These are phyloP conservation scores for Cyclotella distinguenda DNA, from an alignment of 108 stramenopile genomes.

Conservation along the genomic window DNA sequence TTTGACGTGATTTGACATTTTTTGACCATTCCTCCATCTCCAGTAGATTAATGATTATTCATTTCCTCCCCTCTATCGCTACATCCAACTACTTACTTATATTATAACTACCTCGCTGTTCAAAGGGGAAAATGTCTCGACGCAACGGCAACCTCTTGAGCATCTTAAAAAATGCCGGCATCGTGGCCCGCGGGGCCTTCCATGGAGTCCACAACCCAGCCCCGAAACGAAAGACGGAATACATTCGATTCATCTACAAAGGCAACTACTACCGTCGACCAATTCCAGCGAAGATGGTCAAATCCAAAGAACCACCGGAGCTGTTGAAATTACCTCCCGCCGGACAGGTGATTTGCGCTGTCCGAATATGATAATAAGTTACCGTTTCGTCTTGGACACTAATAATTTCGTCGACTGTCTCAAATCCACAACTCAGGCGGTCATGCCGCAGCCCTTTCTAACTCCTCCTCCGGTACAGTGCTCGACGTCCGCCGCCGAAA, in stretches of 20 bases:
- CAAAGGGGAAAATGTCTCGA: background rate
- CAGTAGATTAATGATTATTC: no score
- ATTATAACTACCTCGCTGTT: no score
- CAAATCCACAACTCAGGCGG: no score
- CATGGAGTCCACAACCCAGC: conserved; percentile 16
- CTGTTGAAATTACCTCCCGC: conserved; percentile 33
- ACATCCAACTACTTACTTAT: no score
- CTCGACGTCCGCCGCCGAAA: conserved; percentile 2
- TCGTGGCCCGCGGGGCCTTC: conserved; percentile 15
- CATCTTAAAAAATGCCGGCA: conserved; percentile 26
- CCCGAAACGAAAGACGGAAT: background rate
- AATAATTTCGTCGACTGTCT: no score
- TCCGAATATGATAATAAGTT: no score
- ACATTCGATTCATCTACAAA: conserved; percentile 39
- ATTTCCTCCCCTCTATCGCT: no score
- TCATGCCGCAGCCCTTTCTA: conserved; percentile 26
- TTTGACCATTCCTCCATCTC: no score
- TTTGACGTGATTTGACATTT: no score
- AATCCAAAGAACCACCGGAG: conserved; percentile 18
- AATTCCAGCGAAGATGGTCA: conserved; percentile 14
- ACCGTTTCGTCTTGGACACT: no score
- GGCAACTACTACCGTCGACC: conserved; percentile 40
- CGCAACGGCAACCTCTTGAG: conserved; percentile 1
- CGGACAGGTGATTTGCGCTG: no score
- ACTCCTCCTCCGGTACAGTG: background rate